phyloP scores from a whole-genome alignment of 148 eudicot species.

The Tetragonia tetragonoides region DNA sequence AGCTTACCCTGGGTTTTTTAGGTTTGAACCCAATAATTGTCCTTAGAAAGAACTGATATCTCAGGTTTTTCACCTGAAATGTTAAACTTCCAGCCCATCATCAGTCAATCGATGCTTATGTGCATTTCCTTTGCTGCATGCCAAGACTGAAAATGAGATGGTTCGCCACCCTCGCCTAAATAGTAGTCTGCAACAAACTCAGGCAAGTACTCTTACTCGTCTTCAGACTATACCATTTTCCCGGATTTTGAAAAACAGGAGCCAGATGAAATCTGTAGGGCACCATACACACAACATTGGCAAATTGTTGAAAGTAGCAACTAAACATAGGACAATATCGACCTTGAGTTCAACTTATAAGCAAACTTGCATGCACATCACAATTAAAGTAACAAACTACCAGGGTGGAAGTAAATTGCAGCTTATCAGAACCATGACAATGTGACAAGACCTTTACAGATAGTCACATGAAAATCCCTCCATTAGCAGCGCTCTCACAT shows the following conservation, averaged over 20 bases:
- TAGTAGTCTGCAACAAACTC: constrained; percentile 51
- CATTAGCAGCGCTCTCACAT: too few relatives aligned
- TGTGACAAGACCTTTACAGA: too few relatives aligned
- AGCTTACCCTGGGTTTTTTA: constrained; percentile 62
- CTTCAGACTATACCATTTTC: constrained; percentile 67
- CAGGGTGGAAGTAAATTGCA: too few relatives aligned
- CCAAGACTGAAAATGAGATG: constrained; percentile 62
- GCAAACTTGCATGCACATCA: too few relatives aligned
- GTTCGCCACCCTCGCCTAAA: constrained; percentile 39
- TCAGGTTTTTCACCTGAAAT: constrained; percentile 46
- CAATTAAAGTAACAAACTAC: too few relatives aligned
- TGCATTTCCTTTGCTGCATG: constrained; percentile 29
- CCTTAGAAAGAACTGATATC: constrained; percentile 61
- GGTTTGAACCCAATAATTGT: constrained; percentile 73
- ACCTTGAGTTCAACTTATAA: too few relatives aligned
- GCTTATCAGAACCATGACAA: too few relatives aligned
- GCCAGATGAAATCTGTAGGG: background rate
- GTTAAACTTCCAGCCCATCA: constrained; percentile 79
- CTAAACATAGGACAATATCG: too few relatives aligned
- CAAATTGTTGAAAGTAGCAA: background rate
- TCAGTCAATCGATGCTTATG: constrained; percentile 57
- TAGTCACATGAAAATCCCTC: too few relatives aligned
- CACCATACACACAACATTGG: background rate
- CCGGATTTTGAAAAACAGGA: background rate
- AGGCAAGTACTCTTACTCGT: constrained; percentile 54